A percentile compares a stretch with the other conserved stretches of the same genome.
phyloP scores from a whole-genome alignment of 768 basidiomycete genomes.

The Suillus decipiens region DNA sequence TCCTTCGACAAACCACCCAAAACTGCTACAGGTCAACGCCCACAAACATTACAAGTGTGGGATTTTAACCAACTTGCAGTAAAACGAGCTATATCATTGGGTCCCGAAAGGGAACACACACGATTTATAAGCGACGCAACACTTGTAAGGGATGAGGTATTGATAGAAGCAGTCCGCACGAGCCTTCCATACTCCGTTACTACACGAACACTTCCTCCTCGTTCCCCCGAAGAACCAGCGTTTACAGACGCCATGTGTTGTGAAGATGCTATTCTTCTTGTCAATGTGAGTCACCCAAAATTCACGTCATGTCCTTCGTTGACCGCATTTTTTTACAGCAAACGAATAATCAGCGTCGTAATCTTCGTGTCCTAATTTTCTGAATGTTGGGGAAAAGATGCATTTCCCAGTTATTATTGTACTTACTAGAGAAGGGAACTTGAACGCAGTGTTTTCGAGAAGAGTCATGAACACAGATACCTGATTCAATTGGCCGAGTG shows the following conservation, averaged over 20 bases:
- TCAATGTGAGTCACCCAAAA: conserved; percentile 39
- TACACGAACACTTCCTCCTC: conserved; percentile 22
- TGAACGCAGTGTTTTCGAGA: too few species aligned
- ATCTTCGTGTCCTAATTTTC: conserved; percentile 32
- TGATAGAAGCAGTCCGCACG: conserved; percentile 43
- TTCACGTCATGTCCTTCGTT: background rate
- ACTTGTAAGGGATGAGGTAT: conserved; percentile 35
- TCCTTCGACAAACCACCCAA: conserved; percentile 19
- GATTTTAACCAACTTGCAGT: conserved; percentile 55
- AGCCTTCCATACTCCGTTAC: conserved; percentile 48
- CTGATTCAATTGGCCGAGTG: too few species aligned
- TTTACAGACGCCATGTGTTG: conserved; percentile 48
- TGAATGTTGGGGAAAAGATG: conserved; percentile 7
- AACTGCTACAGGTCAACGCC: background rate
- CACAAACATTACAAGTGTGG: conserved; percentile 39
- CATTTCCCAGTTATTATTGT: too few species aligned
- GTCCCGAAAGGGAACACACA: background rate
- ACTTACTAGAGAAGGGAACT: too few species aligned
- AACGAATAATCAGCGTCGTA: conserved; percentile 6
- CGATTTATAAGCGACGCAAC: conserved; percentile 27
- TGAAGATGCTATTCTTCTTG: conserved; percentile 56
- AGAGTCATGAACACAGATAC: too few species aligned
- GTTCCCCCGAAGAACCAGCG: conserved; percentile 8
- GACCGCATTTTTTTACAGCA: conserved; percentile 7
- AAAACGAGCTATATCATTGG: conserved; percentile 14